phyloP scores from a whole-genome alignment of 345 rosid genomes.

The Mallotus nudiflorus region DNA sequence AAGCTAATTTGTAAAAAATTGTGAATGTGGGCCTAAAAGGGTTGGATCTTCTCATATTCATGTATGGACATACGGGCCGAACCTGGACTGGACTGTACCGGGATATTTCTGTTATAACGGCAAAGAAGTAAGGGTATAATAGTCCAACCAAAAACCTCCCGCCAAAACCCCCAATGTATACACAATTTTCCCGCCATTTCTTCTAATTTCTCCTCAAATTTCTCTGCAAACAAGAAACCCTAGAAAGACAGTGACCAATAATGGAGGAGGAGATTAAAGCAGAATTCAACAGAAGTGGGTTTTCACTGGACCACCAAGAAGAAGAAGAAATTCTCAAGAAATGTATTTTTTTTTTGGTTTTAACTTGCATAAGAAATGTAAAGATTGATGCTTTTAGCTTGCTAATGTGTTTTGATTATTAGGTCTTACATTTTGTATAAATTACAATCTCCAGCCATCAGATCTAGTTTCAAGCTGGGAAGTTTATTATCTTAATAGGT shows the following conservation, averaged over 20 bases:
- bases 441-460: slow-evolving; percentile 66
- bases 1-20: no score
- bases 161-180: not conserved
- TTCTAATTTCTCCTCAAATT: no score
- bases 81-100: not conserved
- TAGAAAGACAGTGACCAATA: slow-evolving; percentile 27
- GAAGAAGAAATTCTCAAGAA: slow-evolving; percentile 66
- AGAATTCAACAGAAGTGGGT: slow-evolving; percentile 64
- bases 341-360: slow-evolving; percentile 42
- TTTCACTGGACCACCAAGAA: slow-evolving; percentile 56
- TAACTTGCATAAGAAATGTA: not conserved
- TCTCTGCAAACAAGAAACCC: slow-evolving; percentile 39
- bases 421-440: slow-evolving; percentile 81
- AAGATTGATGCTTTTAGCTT: not conserved
- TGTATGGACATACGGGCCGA: no score
- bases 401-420: not conserved
- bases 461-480: slow-evolving; percentile 95
- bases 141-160: not conserved
- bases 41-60: no score
- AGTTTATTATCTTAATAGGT: slow-evolving; percentile 84
- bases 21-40: no score
- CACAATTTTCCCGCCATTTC: slow-evolving; percentile 60
- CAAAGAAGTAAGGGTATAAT: not conserved
- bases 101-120: not conserved
- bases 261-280: slow-evolving; percentile 74